Evolutionary conservation across 164 flowering plant species (phyloP), one percentile per base, ranked within the genome.

Genomic region (Sextonia rubra): DNA sequence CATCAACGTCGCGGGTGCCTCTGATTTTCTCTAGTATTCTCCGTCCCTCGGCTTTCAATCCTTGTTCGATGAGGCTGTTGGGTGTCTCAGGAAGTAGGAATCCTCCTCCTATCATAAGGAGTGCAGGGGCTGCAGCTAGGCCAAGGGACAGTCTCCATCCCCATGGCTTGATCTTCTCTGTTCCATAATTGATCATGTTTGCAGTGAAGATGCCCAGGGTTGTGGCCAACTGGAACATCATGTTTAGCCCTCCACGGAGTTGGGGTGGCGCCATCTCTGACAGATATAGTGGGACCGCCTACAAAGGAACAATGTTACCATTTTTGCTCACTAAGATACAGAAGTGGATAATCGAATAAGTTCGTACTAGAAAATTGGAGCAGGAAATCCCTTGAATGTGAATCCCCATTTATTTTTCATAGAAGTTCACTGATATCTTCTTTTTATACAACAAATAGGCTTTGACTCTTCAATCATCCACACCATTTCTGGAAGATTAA

Each of bases 91-190:
- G 95, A 22, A 94, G 85, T 49, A 92, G 73, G 26, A 86, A 8
- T 1, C 98, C 98, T 26, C 98, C 98, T 2, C 87, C 73, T 3
- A 92, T 90, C 98, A 94, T 94, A 24, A 94, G 22, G 0, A 83
- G 22, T 11, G 97, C 98, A 11, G 98, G 98, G 8, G 73, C 73
- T 29, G 92, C 93, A 2, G 97, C 98, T 60, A 94, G 83, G 56
- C 97, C 97, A 1, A 94, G 82, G 23, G 97, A 94, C 30, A 94
- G 91, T 77, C 99, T 86, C 99, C 99, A 94, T 37, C 99, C 97
- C 95, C 93, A 92, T 20, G 91, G 89, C 0, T 75, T 68, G 24
- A 94, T 80, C 80, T 90, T 91, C 47, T 80, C 79, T 4, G 97
- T 92, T 47, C 95, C 94, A 71, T 82, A 94, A 47, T 94, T 94